Conservation (phyloP, 2,329 filamentous ascomycete species). For the Venturia pyrina region DNA sequence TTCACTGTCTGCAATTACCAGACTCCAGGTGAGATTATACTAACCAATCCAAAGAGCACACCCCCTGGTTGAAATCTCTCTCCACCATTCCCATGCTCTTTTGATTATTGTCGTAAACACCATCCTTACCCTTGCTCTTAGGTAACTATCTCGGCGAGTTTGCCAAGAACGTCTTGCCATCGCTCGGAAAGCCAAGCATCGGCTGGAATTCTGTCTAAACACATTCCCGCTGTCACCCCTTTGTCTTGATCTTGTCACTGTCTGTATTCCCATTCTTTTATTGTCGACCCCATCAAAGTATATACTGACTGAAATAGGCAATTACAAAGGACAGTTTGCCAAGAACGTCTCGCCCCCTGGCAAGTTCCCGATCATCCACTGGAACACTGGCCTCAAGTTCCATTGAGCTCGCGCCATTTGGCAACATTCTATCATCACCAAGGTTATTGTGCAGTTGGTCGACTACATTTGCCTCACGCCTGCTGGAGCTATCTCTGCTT, state of each 20-base stretch:
- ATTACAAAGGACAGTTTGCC: not conserved
- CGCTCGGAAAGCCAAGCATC: conserved; percentile 29
- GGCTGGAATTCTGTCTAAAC: conserved; percentile 18
- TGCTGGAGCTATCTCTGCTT: not conserved
- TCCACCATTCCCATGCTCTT: not conserved
- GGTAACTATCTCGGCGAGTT: conserved; percentile 49
- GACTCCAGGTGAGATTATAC: conserved; percentile 50
- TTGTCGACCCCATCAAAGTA: not conserved
- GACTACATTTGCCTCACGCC: not conserved
- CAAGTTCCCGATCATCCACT: not conserved
- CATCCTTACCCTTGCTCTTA: conserved; percentile 18
- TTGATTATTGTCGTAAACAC: not conserved
- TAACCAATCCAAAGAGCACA: not conserved
- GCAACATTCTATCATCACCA: conserved; percentile 9
- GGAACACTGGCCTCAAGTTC: not conserved
- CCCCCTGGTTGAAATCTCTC: not conserved
- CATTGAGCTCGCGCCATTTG: conserved; percentile 8
- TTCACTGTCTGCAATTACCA: conserved; percentile 88
- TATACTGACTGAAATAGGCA: not conserved
- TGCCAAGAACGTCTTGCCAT: conserved; percentile 39
- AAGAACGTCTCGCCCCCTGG: not conserved
- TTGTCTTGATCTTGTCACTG: not conserved
- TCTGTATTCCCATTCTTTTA: not conserved
- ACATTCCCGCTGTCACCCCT: not conserved
- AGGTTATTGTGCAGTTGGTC: not conserved